phyloP scores from a whole-genome alignment of 257 asterid genomes.

The Catharanthus roseus region DNA sequence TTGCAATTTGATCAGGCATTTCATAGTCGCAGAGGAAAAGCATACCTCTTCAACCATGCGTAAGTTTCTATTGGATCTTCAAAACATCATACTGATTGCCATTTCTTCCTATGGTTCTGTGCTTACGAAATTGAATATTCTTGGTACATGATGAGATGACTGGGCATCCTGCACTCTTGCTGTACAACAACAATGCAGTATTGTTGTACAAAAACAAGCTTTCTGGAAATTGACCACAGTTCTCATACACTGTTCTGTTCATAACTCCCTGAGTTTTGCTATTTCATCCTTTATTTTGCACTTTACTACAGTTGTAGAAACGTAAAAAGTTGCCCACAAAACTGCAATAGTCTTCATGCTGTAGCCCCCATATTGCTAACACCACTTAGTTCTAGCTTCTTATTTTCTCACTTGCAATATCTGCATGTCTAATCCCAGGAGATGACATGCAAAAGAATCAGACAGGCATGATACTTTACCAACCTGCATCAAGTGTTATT shows the following conservation, averaged over 20 bases:
- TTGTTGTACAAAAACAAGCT: background rate
- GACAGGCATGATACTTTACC: background rate
- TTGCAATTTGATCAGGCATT: constrained; percentile 46
- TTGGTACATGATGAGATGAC: background rate
- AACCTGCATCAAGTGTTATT: background rate
- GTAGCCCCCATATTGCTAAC: background rate
- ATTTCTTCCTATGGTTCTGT: background rate
- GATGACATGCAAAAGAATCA: constrained; percentile 7
- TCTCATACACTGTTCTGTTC: background rate
- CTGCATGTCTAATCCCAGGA: constrained; percentile 14
- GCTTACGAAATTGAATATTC: background rate
- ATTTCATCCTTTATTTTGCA: background rate
- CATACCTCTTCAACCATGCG: constrained; percentile 69
- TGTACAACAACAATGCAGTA: background rate
- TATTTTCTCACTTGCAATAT: background rate
- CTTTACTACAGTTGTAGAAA: background rate
- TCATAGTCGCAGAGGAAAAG: constrained; percentile 77
- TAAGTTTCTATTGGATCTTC: constrained; percentile 33
- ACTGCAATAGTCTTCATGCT: background rate
- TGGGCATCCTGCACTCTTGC: background rate
- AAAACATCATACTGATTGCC: background rate
- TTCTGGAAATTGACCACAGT: constrained; percentile 1
- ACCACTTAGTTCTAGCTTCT: background rate
- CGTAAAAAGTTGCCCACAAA: background rate
- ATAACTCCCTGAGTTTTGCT: background rate